Evolutionary conservation across 176 grass and related monocot species (phyloP).

Genomic region (Avena atlantica): DNA sequence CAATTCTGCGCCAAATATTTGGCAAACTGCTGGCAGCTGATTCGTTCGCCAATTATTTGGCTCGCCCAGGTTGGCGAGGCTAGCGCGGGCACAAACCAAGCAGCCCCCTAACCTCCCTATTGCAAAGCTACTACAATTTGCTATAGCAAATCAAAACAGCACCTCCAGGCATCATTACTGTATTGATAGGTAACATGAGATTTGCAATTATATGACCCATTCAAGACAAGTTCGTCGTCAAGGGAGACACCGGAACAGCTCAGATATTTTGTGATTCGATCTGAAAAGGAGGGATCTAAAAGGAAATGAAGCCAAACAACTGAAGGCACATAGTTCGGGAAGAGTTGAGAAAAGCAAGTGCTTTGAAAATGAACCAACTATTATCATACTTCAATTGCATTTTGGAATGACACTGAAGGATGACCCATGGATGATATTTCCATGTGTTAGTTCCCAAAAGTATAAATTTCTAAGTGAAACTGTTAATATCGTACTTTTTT

Average conservation of each 20-base stretch:
- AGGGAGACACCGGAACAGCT: not conserved
- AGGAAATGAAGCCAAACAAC: slow-evolving; percentile 2
- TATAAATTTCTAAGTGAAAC: not conserved
- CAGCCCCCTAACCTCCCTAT: not conserved
- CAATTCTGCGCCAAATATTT: too few species aligned
- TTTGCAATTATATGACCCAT: not conserved
- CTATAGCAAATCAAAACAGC: not conserved
- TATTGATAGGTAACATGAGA: not conserved
- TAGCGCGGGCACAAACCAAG: too few species aligned
- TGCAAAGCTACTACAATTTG: not conserved
- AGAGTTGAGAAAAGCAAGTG: slow-evolving; percentile 3
- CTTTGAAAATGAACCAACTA: slow-evolving; percentile 1
- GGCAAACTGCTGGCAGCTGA: too few species aligned
- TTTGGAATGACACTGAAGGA: not conserved
- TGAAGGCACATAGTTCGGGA: not conserved
- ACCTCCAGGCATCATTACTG: too few species aligned
- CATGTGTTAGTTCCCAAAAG: not conserved
- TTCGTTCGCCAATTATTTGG: too few species aligned
- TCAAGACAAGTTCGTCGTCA: slow-evolving; percentile 17
- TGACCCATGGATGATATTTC: not conserved
- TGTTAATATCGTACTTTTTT: not conserved
- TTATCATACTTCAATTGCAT: not conserved
- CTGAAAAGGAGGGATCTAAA: slow-evolving; percentile 4
- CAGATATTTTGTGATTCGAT: not conserved
- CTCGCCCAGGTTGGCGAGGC: too few species aligned